phyloP scores from a whole-genome alignment of 768 basidiomycete genomes.

The Phanerodontia chrysosporium region DNA sequence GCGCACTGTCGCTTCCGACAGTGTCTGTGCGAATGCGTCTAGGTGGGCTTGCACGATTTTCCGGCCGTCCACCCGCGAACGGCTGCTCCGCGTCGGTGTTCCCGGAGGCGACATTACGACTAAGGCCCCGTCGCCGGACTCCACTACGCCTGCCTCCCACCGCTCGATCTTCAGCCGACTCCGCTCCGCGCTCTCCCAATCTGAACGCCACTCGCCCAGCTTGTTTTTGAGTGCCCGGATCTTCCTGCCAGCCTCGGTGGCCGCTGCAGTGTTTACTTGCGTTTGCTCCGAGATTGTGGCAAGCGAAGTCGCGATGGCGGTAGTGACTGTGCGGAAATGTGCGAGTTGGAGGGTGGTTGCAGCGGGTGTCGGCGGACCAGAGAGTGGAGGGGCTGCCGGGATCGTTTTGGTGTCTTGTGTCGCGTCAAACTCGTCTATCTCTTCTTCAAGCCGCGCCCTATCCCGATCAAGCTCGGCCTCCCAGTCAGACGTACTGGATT shows the following conservation, averaged over 20 bases:
- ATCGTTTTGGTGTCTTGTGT: conserved; percentile 48
- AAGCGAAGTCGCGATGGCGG: conserved; percentile 71
- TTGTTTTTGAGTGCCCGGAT: conserved; percentile 84
- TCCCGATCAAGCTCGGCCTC: conserved; percentile 45
- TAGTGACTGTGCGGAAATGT: conserved; percentile 68
- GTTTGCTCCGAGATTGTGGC: conserved; percentile 81
- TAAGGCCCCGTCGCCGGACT: conserved; percentile 31
- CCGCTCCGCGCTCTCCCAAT: conserved; percentile 82
- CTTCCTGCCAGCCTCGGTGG: conserved; percentile 82
- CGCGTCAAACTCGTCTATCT: conserved; percentile 41
- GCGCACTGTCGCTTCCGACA: conserved; percentile 69
- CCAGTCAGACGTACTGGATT: conserved; percentile 46
- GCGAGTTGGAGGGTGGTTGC: conserved; percentile 61
- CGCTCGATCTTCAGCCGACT: conserved; percentile 71
- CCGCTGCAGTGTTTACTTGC: conserved; percentile 82
- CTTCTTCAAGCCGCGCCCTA: conserved; percentile 43
- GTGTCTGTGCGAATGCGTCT: conserved; percentile 65
- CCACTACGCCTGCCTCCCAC: conserved; percentile 67
- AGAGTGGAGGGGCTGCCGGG: conserved; percentile 41
- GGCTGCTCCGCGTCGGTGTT: conserved; percentile 16
- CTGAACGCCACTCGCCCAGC: conserved; percentile 71
- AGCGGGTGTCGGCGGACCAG: conserved; percentile 52
- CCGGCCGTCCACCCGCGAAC: conserved; percentile 57
- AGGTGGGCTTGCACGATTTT: conserved; percentile 75
- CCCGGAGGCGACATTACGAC: conserved; percentile 11